phyloP scores from a whole-genome alignment of 495 filamentous ascomycete genomes.

The Penicillium diatomitis region DNA sequence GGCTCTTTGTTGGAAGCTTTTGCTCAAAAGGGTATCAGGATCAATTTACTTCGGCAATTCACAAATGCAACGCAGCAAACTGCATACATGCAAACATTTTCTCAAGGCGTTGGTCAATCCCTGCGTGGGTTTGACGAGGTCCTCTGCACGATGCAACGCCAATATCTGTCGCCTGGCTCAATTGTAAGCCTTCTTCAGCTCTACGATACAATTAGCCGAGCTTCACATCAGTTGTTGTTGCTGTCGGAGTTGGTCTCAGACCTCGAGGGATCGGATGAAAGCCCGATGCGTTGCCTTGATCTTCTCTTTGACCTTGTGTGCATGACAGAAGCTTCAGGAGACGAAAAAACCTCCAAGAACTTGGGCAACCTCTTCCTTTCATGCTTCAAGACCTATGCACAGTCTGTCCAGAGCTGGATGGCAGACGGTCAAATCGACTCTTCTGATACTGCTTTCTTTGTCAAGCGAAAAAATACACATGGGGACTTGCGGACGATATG shows the following conservation, averaged over 20 bases:
- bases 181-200: constrained; percentile 51
- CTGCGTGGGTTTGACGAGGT: constrained; percentile 33
- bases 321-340: constrained; percentile 58
- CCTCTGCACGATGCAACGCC: constrained; percentile 36
- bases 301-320: constrained; percentile 61
- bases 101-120: constrained; percentile 34
- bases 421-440: constrained; percentile 61
- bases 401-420: constrained; percentile 78
- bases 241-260: constrained; percentile 39
- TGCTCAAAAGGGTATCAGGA: constrained; percentile 33
- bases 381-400: constrained; percentile 76
- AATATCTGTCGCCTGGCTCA: constrained; percentile 27
- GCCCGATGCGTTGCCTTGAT: constrained; percentile 57
- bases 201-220: constrained; percentile 47
- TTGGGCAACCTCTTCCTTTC: constrained; percentile 66
- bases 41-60: constrained; percentile 43
- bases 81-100: constrained; percentile 48
- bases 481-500: constrained; percentile 59
- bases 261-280: constrained; percentile 14
- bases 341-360: constrained; percentile 47
- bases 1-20: constrained; percentile 33
- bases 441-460: constrained; percentile 61
- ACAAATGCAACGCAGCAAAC: constrained; percentile 23
- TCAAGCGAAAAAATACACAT: constrained; percentile 47
- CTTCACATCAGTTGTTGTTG: constrained; percentile 43